phyloP scores from a whole-genome alignment of 169 alveolate genomes.

The Plasmodium knowlesi region DNA sequence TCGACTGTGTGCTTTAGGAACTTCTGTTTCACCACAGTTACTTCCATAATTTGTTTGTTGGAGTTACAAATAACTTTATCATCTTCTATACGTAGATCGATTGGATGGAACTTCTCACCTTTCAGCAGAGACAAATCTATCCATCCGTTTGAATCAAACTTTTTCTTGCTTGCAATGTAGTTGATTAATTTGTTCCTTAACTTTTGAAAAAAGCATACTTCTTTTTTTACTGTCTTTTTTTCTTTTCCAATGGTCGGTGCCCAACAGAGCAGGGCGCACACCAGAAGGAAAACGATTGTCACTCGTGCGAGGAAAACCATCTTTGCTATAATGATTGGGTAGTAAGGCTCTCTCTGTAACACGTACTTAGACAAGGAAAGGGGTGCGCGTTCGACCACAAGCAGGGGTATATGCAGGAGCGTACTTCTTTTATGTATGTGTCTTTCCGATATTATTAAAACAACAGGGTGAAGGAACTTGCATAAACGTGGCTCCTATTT shows the following conservation, averaged over 20 bases:
- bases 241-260: not conserved
- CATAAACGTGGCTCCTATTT: not conserved
- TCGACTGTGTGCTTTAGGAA: not conserved
- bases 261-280: not conserved
- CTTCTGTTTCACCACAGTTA: not conserved
- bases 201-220: not conserved
- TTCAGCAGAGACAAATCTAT: conserved; percentile 7
- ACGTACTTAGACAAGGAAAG: not conserved
- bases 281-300: not conserved
- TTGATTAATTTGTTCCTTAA: conserved; percentile 10
- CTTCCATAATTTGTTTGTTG: conserved; percentile 16
- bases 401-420: not conserved
- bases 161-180: conserved; percentile 29
- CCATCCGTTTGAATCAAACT: conserved; percentile 53
- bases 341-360: not conserved
- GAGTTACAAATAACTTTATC: conserved; percentile 6
- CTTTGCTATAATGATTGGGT: not conserved
- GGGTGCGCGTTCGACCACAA: not conserved
- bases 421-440: not conserved
- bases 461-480: not conserved
- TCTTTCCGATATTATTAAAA: not conserved
- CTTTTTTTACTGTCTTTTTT: not conserved
- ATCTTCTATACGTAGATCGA: conserved; percentile 4
- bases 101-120: not conserved
- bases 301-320: not conserved